Conservation (phyloP, 805 yeast species). For the Saturnispora ahearnii region DNA sequence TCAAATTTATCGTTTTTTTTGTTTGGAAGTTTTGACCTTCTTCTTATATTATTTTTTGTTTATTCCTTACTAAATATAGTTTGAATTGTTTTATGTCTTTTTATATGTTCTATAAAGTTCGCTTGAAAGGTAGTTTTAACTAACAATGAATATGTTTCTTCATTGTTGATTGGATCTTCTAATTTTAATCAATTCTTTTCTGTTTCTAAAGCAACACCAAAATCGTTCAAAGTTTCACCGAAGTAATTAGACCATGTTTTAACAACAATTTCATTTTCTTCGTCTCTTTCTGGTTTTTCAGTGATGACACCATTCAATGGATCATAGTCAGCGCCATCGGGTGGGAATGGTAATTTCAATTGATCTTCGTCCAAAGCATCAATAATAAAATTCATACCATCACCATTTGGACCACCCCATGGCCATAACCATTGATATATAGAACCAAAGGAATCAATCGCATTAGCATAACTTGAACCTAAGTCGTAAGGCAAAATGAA, state of each 20-base stretch:
- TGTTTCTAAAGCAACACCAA: conserved; percentile 75
- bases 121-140: not conserved
- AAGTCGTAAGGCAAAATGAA: conserved; percentile 77
- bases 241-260: conserved; percentile 56
- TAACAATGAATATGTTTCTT: too few relatives aligned
- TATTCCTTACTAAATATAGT: conserved; percentile 2
- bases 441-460: conserved; percentile 50
- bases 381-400: conserved; percentile 51
- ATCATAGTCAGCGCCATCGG: conserved; percentile 52
- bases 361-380: conserved; percentile 53
- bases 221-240: conserved; percentile 81
- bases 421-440: conserved; percentile 62
- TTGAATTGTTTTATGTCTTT: not conserved
- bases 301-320: conserved; percentile 2
- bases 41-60: not conserved
- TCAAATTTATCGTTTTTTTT: not conserved
- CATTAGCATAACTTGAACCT: conserved; percentile 48
- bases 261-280: conserved; percentile 12
- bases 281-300: conserved; percentile 8
- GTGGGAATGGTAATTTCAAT: conserved; percentile 83
- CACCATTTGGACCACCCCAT: conserved; percentile 51
- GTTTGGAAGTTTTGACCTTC: not conserved
- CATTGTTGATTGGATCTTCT: not conserved
- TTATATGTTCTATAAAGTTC: conserved; percentile 6
- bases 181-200: conserved; percentile 28